These are phyloP conservation scores for Sporothrix brunneoviolacea DNA, from an alignment of 2,329 filamentous ascomycete species.

Conservation along the genomic window DNA sequence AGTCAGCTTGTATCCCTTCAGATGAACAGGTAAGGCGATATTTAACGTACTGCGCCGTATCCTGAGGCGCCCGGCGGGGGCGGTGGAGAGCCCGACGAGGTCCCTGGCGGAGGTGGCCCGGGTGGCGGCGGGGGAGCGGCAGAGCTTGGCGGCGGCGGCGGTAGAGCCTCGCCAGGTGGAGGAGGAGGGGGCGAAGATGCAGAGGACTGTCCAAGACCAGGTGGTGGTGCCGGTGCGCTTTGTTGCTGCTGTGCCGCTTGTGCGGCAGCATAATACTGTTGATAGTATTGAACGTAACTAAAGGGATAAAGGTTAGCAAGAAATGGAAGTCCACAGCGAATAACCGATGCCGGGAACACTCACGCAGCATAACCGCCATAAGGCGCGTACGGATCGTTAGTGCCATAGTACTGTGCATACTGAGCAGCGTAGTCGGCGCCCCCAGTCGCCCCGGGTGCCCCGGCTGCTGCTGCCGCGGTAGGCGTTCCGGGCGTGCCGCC, in stretches of 20 bases:
- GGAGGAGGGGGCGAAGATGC: slow-evolving; percentile 7
- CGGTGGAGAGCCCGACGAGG: slow-evolving; percentile 47
- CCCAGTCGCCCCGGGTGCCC: slow-evolving; percentile 37
- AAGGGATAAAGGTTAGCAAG: not conserved
- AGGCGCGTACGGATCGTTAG: slow-evolving; percentile 70
- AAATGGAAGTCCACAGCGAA: not conserved
- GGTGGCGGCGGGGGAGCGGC: slow-evolving; percentile 46
- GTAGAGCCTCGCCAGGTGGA: slow-evolving; percentile 41
- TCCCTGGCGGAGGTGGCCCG: slow-evolving; percentile 32
- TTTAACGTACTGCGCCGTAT: slow-evolving; percentile 56
- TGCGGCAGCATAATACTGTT: slow-evolving; percentile 58
- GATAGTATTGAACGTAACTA: slow-evolving; percentile 64
- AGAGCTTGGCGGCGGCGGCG: slow-evolving; percentile 39
- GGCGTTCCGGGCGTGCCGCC: not conserved
- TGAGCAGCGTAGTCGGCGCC: slow-evolving; percentile 66
- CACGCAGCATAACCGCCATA: slow-evolving; percentile 84
- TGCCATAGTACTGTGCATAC: slow-evolving; percentile 75
- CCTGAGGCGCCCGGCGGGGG: slow-evolving; percentile 46
- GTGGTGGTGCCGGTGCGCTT: slow-evolving; percentile 23
- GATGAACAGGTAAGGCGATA: not conserved
- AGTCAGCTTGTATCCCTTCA: too few relatives aligned
- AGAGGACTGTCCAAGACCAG: not conserved
- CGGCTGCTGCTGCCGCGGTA: slow-evolving; percentile 12
- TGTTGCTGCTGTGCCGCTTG: slow-evolving; percentile 47
- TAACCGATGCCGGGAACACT: slow-evolving; percentile 21